Evolutionary conservation across 2,329 filamentous ascomycete species (phyloP), one percentile per base, ranked within the genome.

Genomic region (Capronia epimyces): DNA sequence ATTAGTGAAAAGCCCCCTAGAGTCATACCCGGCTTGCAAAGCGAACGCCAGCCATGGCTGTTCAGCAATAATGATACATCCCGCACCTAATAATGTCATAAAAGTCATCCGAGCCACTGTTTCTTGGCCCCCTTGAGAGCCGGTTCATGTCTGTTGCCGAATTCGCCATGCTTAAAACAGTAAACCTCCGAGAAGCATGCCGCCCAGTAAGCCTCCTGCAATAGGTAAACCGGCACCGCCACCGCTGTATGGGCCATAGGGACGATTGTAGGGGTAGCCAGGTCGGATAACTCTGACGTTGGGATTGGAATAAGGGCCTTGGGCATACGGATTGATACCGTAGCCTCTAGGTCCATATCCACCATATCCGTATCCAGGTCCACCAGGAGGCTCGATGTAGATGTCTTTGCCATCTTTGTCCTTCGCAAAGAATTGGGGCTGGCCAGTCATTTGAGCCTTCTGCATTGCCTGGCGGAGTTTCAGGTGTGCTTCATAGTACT

Each of bases 311-410:
- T 37, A 80, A 43, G 59, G 67, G 31, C 70, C 73, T 25, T 63
- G 63, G 1, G 61, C 64, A 63, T 73, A 78, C 3, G 73, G 75
- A 55, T 71, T 75, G 58, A 69, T 72, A 18, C 71, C 70, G 55
- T 61, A 61, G 10, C 54, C 50, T 40, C 51, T 37, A 22, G 36
- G 20, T 24, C 54, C 54, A 40, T 56, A 58, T 16, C 52, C 52
- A 18, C 47, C 50, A 29, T 50, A 52, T 34, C 57, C 57, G 36
- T 46, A 50, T 22, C 56, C 52, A n/a, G 46, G 31, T 10, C 53
- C 49, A 21, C 66, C 65, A 2, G 78, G 78, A 7, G 79, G 78
- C 59, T 80, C 75, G 27, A 83, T 72, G 63, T 78, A 83, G n/a
- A 82, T 68, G 48, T 81, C 75, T 32, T 71, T 69, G 1, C 79